Evolutionary conservation across 2,329 filamentous ascomycete genomes (phyloP), one percentile per base, ranked within the genome.

Genomic region (Ophiocordyceps robertsii): DNA sequence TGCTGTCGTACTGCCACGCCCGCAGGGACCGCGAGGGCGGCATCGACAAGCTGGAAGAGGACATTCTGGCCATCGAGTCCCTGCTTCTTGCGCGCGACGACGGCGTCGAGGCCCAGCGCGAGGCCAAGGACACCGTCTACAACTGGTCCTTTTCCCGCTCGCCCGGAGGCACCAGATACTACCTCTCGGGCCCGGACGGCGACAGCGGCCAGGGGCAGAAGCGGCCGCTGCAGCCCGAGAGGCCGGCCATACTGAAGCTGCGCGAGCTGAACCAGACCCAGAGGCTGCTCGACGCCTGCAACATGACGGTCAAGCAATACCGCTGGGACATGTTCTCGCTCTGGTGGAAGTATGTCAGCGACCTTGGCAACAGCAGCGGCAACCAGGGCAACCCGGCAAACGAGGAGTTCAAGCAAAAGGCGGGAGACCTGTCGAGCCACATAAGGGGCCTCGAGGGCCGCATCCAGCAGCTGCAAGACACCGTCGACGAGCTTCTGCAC

Each of bases 251-350:
- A 2, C 29, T 29, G n/a, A 35, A 19, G 29, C 44, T 58, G 39
- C 32, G 29, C 6, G 40, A 45, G 13, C 41, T 58, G 11, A 58
- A 58, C 36, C 41, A 53, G 21, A 41, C 35, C 2, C 53, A 59
- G 45, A 8, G 16, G 2, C 45, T 51, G 7, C 43, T 53, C 0
- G 58, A 61, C 19, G 43, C 48, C 0, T 46, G 44, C 21, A 41
- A 17, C 12, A 49, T 51, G 8, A 38, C 46, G 11, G 37, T 51
- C 4, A 37, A 42, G n/a, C 50, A 56, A 29, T 41, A 51, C 14
- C 56, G 54, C 29, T 68, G 65, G 64, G 53, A 63, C 11, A 49
- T 67, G 48, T 68, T 68, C 43, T 52, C 62, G 0, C n/a, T 48
- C 3, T 68, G 64, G 64, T 68, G 63, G 63, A 58, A 61, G 40